phyloP scores from a whole-genome alignment of 805 yeast genomes.

The Kurtzmaniella fragi region DNA sequence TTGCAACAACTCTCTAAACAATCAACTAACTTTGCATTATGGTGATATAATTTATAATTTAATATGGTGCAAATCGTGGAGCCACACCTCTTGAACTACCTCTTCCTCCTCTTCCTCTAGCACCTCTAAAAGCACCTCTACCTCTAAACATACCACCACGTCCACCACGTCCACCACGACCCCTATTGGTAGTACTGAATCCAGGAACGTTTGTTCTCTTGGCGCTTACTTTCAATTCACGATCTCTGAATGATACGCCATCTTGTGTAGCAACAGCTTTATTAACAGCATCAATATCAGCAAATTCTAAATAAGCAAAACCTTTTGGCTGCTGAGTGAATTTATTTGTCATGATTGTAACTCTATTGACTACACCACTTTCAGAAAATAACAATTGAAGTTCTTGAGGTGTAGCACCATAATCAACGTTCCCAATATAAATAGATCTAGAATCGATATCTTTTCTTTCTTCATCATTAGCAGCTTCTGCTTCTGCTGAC shows the following conservation, averaged over 20 bases:
- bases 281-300: constrained; percentile 58
- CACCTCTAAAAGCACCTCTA: constrained; percentile 20
- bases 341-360: constrained; percentile 71
- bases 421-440: constrained; percentile 83
- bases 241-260: constrained; percentile 61
- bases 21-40: no score
- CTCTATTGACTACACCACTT: constrained; percentile 72
- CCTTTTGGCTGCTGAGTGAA: constrained; percentile 82
- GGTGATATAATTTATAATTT: no score
- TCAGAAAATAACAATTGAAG: constrained; percentile 66
- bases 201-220: constrained; percentile 85
- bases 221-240: constrained; percentile 67
- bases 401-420: constrained; percentile 72
- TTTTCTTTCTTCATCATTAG: constrained; percentile 42
- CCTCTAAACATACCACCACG: constrained; percentile 39
- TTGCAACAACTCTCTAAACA: no score
- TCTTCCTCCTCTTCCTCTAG: constrained; percentile 15
- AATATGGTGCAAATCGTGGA: constrained; percentile 4
- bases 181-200: constrained; percentile 29
- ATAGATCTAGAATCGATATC: constrained; percentile 75
- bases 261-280: constrained; percentile 59
- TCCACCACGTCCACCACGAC: constrained; percentile 37
- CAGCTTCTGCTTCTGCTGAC: constrained; percentile 6
- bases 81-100: constrained; percentile 16
- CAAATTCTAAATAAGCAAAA: constrained; percentile 80